phyloP scores from a whole-genome alignment of 345 rosid species.

The Psidium friedrichsthalianum region DNA sequence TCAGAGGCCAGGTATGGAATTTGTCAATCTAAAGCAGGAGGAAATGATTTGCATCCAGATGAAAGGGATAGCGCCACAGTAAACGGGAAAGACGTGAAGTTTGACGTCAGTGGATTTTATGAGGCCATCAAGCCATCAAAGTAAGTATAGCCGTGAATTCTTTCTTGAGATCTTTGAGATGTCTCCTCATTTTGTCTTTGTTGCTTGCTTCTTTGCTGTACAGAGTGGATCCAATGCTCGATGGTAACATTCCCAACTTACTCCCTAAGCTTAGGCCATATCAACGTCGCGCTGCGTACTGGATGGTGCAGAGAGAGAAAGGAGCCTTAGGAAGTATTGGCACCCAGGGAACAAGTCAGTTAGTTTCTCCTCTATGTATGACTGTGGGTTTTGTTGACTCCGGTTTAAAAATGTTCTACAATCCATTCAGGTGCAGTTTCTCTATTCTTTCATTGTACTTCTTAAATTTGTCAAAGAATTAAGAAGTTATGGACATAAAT shows the following conservation, averaged over 20 bases:
- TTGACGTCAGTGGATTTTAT: conserved; percentile 77
- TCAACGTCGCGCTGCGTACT: conserved; percentile 86
- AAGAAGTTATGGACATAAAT: neutral
- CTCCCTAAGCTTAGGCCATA: conserved; percentile 80
- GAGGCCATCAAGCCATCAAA: conserved; percentile 94
- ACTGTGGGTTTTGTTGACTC: conserved; percentile 57
- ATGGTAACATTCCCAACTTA: conserved; percentile 54
- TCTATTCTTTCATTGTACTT: neutral
- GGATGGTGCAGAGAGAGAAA: conserved; percentile 93
- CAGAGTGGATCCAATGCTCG: conserved; percentile 60
- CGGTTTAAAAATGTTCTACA: conserved; percentile 65
- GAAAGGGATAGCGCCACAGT: conserved; percentile 13
- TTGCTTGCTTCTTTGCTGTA: neutral
- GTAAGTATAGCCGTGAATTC: conserved; percentile 30
- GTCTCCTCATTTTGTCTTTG: neutral
- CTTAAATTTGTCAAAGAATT: neutral
- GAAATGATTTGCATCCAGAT: conserved; percentile 7
- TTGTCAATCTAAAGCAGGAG: conserved; percentile 14
- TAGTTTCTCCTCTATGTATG: conserved; percentile 60
- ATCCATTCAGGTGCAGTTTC: conserved; percentile 78
- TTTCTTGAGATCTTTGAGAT: neutral
- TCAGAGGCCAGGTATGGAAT: conserved; percentile 67
- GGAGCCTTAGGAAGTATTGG: conserved; percentile 29
- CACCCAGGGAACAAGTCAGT: conserved; percentile 25
- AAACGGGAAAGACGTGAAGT: conserved; percentile 30